Evolutionary conservation across 345 rosid species (phyloP).

Genomic region (Gossypium australe): DNA sequence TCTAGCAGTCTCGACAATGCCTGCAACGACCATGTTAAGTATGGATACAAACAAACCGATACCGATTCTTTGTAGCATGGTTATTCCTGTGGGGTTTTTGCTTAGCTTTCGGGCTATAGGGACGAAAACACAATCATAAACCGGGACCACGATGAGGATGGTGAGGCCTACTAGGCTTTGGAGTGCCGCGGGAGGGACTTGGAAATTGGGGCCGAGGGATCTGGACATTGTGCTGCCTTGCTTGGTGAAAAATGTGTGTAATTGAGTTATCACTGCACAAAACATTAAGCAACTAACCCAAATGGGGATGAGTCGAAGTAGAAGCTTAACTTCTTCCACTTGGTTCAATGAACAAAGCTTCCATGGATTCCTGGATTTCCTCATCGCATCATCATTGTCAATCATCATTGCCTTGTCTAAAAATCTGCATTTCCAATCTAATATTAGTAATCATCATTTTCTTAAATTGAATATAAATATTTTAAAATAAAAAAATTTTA

Average conservation of each 20-base stretch:
- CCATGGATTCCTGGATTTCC: slow-evolving; percentile 58
- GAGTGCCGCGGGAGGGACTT: slow-evolving; percentile 75
- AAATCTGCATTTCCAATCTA: slow-evolving; percentile 36
- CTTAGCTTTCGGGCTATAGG: slow-evolving; percentile 55
- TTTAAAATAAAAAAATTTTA: background rate
- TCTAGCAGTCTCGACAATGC: slow-evolving; percentile 57
- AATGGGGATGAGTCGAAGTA: slow-evolving; percentile 63
- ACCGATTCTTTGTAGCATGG: slow-evolving; percentile 78
- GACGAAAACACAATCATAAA: slow-evolving; percentile 63
- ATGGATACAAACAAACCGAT: slow-evolving; percentile 62
- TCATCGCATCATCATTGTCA: slow-evolving; percentile 42
- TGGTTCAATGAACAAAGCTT: slow-evolving; percentile 68
- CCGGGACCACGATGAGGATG: slow-evolving; percentile 55
- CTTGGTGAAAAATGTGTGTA: slow-evolving; percentile 75
- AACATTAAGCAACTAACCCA: slow-evolving; percentile 82
- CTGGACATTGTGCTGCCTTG: slow-evolving; percentile 71
- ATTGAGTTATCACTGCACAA: slow-evolving; percentile 50
- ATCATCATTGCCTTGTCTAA: slow-evolving; percentile 76
- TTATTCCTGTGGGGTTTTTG: slow-evolving; percentile 63
- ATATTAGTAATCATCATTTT: background rate
- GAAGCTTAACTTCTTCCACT: slow-evolving; percentile 85
- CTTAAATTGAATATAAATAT: background rate
- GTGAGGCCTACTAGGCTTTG: slow-evolving; percentile 63
- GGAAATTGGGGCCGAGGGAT: slow-evolving; percentile 52
- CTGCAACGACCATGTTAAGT: slow-evolving; percentile 56